These are phyloP conservation scores for Suillus subalutaceus DNA, from an alignment of 768 basidiomycete species.

Conservation along the genomic window DNA sequence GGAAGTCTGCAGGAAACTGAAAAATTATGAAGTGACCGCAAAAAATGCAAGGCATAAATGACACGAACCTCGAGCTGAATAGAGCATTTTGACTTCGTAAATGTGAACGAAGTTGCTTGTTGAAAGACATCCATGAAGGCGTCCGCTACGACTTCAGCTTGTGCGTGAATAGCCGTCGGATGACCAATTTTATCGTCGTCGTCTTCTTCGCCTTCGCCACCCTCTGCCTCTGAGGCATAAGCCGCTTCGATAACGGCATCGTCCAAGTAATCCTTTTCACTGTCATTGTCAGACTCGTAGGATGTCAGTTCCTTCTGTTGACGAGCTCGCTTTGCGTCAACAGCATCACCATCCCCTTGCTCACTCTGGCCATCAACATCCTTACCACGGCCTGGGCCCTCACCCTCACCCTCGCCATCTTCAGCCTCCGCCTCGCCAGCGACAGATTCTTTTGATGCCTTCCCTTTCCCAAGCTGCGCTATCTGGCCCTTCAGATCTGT, in stretches of 20 bases:
- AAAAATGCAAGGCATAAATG: not conserved
- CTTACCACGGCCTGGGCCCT: slow-evolving; percentile 39
- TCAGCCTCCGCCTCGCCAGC: slow-evolving; percentile 50
- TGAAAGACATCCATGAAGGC: slow-evolving; percentile 60
- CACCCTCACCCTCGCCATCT: slow-evolving; percentile 57
- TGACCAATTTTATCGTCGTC: slow-evolving; percentile 22
- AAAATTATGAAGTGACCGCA: slow-evolving; percentile 10
- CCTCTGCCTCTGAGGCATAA: slow-evolving; percentile 52
- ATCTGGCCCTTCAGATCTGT: slow-evolving; percentile 79
- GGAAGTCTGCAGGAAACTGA: slow-evolving; percentile 88
- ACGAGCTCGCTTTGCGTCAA: slow-evolving; percentile 71
- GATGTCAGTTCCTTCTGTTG: slow-evolving; percentile 75
- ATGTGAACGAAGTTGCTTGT: slow-evolving; percentile 73
- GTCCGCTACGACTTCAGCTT: slow-evolving; percentile 47
- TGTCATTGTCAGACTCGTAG: slow-evolving; percentile 64
- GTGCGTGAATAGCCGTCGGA: slow-evolving; percentile 39
- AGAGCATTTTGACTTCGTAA: slow-evolving; percentile 64
- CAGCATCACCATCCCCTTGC: slow-evolving; percentile 81
- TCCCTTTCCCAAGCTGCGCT: slow-evolving; percentile 83
- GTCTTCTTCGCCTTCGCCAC: slow-evolving; percentile 34
- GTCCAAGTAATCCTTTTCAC: slow-evolving; percentile 50
- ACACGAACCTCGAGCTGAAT: slow-evolving; percentile 78
- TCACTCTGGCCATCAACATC: slow-evolving; percentile 74
- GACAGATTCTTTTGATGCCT: slow-evolving; percentile 45
- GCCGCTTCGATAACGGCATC: slow-evolving; percentile 65